phyloP scores from a whole-genome alignment of 2,329 filamentous ascomycete genomes.

The Epichloe coenophiala region DNA sequence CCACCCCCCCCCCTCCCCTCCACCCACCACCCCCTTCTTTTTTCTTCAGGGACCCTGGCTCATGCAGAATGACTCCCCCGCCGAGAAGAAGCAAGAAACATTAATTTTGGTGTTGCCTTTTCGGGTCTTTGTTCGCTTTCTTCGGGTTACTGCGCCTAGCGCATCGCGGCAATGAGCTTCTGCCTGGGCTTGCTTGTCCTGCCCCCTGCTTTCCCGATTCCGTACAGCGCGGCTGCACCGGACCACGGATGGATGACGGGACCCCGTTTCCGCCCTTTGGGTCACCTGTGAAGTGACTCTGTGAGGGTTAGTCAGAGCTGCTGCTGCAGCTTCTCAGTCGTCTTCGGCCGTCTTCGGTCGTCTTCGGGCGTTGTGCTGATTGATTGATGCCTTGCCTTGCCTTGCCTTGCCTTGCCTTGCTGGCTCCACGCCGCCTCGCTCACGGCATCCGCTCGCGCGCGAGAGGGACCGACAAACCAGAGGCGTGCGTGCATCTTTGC shows the following conservation, averaged over 20 bases:
- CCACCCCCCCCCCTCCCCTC: no score
- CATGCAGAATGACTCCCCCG: not conserved
- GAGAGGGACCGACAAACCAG: not conserved
- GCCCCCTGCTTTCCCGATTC: slow-evolving; percentile 8
- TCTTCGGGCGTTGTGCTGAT: not conserved
- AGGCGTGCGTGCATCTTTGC: not conserved
- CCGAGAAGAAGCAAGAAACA: not conserved
- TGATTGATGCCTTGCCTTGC: not conserved
- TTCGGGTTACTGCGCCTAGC: not conserved
- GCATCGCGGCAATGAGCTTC: not conserved
- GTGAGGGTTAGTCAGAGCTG: slow-evolving; percentile 20
- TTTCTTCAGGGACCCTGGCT: not conserved
- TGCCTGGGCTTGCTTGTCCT: slow-evolving; percentile 5
- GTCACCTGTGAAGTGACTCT: slow-evolving; percentile 11
- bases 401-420: not conserved
- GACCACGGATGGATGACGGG: slow-evolving; percentile 5
- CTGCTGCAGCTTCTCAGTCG: not conserved
- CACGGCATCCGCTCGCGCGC: not conserved
- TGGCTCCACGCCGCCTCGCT: slow-evolving; percentile 1
- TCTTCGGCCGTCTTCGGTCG: not conserved
- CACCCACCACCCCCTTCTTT: not conserved
- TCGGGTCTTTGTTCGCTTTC: not conserved
- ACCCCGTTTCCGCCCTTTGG: slow-evolving; percentile 9
- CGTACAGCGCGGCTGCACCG: slow-evolving; percentile 11
- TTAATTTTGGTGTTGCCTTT: not conserved